Conservation (phyloP, 352 stramenopile species). For the Phytophthora syringae region DNA sequence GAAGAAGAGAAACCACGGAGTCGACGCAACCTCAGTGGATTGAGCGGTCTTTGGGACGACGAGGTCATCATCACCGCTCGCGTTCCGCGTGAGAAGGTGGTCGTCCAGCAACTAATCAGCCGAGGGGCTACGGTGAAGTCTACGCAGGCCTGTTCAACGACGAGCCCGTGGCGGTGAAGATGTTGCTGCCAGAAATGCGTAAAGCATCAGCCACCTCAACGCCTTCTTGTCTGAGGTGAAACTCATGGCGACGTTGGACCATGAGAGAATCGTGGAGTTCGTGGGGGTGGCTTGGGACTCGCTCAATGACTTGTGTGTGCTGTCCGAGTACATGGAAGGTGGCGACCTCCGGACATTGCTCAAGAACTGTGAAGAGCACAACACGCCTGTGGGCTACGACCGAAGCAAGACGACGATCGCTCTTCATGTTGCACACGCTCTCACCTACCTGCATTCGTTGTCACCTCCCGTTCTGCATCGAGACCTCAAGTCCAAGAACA, state of each 20-base stretch:
- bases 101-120: slow-evolving; percentile 36
- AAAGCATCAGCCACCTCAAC: slow-evolving; percentile 44
- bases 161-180: slow-evolving; percentile 37
- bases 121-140: slow-evolving; percentile 45
- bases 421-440: slow-evolving; percentile 38
- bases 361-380: slow-evolving; percentile 35
- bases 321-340: slow-evolving; percentile 61
- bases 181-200: slow-evolving; percentile 44
- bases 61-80: slow-evolving; percentile 45
- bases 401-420: slow-evolving; percentile 38
- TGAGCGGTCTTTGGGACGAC: slow-evolving; percentile 43
- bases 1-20: slow-evolving; percentile 13
- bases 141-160: slow-evolving; percentile 36
- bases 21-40: slow-evolving; percentile 4
- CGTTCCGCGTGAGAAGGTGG: slow-evolving; percentile 37
- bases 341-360: slow-evolving; percentile 47
- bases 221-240: slow-evolving; percentile 40
- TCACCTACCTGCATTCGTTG: slow-evolving; percentile 54
- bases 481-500: slow-evolving; percentile 46
- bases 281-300: slow-evolving; percentile 60
- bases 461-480: slow-evolving; percentile 34
- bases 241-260: slow-evolving; percentile 47
- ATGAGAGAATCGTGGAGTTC: slow-evolving; percentile 52
- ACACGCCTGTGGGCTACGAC: slow-evolving; percentile 32
- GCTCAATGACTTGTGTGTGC: slow-evolving; percentile 41